Conservation (phyloP, 805 yeast species). For the Nakazawaea holstii region DNA sequence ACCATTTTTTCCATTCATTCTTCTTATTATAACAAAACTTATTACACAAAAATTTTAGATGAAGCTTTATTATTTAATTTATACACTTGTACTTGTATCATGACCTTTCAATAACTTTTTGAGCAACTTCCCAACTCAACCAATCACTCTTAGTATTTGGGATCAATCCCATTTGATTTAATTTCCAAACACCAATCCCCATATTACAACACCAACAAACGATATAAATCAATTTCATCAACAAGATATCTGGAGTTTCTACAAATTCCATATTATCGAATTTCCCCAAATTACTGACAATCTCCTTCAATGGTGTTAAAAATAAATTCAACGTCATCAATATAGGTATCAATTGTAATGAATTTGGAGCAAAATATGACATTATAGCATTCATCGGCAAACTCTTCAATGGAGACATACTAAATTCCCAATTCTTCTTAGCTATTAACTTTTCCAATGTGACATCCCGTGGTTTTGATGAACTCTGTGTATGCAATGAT, state of each 20-base stretch:
- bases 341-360: slow-evolving; percentile 85
- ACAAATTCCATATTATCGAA: slow-evolving; percentile 31
- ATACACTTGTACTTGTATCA: neutral
- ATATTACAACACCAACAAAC: slow-evolving; percentile 47
- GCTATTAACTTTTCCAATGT: slow-evolving; percentile 34
- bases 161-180: slow-evolving; percentile 82
- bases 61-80: too few relatives aligned
- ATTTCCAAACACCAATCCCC: slow-evolving; percentile 77
- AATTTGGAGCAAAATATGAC: slow-evolving; percentile 91
- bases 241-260: slow-evolving; percentile 15
- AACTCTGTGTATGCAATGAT: neutral
- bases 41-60: neutral
- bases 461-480: neutral
- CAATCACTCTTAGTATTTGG: slow-evolving; percentile 89
- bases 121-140: slow-evolving; percentile 73
- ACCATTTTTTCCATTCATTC: neutral
- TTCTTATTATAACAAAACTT: neutral
- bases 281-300: slow-evolving; percentile 48
- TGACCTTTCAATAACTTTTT: slow-evolving; percentile 19
- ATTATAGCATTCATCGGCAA: slow-evolving; percentile 88
- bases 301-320: slow-evolving; percentile 70
- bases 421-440: slow-evolving; percentile 83
- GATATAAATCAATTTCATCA: slow-evolving; percentile 22
- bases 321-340: slow-evolving; percentile 85
- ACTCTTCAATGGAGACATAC: slow-evolving; percentile 70